Evolutionary conservation across 2,329 filamentous ascomycete species (phyloP).

Genomic region (Venturia asperata): DNA sequence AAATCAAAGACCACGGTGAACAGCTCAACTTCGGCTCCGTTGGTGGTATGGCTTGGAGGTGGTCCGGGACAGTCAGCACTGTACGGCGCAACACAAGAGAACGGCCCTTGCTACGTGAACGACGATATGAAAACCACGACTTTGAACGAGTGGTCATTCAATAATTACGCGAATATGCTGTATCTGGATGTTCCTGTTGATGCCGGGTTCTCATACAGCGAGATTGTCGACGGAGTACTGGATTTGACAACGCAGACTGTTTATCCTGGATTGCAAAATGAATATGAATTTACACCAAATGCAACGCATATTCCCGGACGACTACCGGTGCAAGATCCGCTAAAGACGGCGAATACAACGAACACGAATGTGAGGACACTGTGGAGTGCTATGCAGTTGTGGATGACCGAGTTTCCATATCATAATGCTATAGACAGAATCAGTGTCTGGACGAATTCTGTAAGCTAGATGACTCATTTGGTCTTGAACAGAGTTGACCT

Average conservation of each 20-base stretch:
- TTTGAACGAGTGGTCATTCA: conserved; percentile 55
- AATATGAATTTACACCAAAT: too few relatives aligned
- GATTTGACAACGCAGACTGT: conserved; percentile 39
- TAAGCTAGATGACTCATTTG: too few relatives aligned
- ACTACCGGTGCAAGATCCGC: too few relatives aligned
- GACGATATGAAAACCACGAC: conserved; percentile 44
- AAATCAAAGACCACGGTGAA: too few relatives aligned
- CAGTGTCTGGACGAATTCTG: conserved; percentile 34
- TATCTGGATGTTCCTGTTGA: conserved; percentile 56
- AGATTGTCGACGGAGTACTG: conserved; percentile 32
- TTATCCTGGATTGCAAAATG: too few relatives aligned
- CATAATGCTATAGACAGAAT: conserved; percentile 23
- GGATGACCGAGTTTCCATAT: conserved; percentile 42
- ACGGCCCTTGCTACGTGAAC: conserved; percentile 49
- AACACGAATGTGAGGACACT: conserved; percentile 48
- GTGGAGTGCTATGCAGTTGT: conserved; percentile 55
- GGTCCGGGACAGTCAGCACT: conserved; percentile 50
- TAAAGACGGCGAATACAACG: conserved; percentile 33
- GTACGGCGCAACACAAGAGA: conserved; percentile 41
- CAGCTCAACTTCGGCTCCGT: too few relatives aligned
- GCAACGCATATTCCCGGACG: too few relatives aligned
- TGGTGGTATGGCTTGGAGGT: conserved; percentile 19
- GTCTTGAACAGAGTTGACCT: too few relatives aligned
- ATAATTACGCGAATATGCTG: conserved; percentile 44
- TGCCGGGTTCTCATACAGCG: conserved; percentile 48